These are phyloP conservation scores for Plectosphaerella plurivora DNA, from an alignment of 2,329 filamentous ascomycete species.

Conservation along the genomic window DNA sequence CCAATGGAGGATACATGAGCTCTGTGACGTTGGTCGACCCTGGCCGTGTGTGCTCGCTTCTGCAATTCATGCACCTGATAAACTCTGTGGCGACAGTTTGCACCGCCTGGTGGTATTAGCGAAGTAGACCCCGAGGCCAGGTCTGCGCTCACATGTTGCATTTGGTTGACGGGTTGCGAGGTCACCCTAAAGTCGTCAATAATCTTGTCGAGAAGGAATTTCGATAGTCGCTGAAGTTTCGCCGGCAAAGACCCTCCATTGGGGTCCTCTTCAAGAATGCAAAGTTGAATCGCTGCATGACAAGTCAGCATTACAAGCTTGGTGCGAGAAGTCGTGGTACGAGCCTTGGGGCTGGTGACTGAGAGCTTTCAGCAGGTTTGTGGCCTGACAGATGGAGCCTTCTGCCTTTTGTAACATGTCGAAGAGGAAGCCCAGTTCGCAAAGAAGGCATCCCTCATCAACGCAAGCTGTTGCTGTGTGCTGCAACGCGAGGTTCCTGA, in stretches of 20 bases:
- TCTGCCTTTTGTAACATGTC: slow-evolving; percentile 98
- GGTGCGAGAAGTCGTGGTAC: slow-evolving; percentile 7
- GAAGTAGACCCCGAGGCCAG: slow-evolving; percentile 15
- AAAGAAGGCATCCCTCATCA: slow-evolving; percentile 79
- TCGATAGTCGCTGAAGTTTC: slow-evolving; percentile 81
- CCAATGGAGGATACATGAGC: slow-evolving; percentile 68
- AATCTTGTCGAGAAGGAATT: slow-evolving; percentile 82
- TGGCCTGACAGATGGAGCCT: slow-evolving; percentile 91
- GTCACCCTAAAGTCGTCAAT: slow-evolving; percentile 71
- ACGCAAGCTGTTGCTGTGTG: slow-evolving; percentile 85
- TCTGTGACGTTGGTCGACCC: slow-evolving; percentile 82
- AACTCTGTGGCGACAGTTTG: slow-evolving; percentile 65
- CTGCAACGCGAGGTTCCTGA: slow-evolving; percentile 83
- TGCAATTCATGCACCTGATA: slow-evolving; percentile 84
- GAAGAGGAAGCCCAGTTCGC: slow-evolving; percentile 91
- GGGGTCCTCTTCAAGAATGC: slow-evolving; percentile 79
- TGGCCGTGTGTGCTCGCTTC: slow-evolving; percentile 77
- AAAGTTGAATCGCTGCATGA: slow-evolving; percentile 60
- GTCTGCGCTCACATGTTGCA: slow-evolving; percentile 58
- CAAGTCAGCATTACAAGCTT: slow-evolving; percentile 14
- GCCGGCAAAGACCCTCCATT: slow-evolving; percentile 68
- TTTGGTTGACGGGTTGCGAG: slow-evolving; percentile 52
- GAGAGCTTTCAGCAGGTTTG: slow-evolving; percentile 87
- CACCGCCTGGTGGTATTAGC: slow-evolving; percentile 37
- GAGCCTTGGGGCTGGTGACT: slow-evolving; percentile 73